A percentile compares a stretch with the other conserved stretches of the same genome.
phyloP scores from a whole-genome alignment of 2,329 filamentous ascomycete genomes.

The Ceratocystis harringtonii region DNA sequence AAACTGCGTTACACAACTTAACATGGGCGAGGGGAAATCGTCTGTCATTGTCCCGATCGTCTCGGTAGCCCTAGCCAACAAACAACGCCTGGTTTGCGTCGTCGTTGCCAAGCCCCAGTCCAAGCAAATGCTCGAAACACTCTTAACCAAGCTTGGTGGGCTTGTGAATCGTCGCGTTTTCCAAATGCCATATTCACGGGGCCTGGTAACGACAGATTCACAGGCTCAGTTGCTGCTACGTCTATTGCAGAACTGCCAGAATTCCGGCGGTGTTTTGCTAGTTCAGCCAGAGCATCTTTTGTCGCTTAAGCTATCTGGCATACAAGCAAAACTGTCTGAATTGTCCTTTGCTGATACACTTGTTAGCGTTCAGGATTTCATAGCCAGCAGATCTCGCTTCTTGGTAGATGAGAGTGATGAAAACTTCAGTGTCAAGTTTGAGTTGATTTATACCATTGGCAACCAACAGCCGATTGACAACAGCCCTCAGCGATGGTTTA shows the following conservation, averaged over 20 bases:
- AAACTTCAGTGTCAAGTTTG: conserved; percentile 44
- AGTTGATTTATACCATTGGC: conserved; percentile 49
- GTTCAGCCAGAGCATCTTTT: conserved; percentile 49
- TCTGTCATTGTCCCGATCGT: conserved; percentile 55
- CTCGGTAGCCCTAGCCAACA: conserved; percentile 37
- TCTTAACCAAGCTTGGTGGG: conserved; percentile 40
- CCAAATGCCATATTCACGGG: conserved; percentile 45
- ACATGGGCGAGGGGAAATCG: conserved; percentile 59
- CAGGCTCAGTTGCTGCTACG: conserved; percentile 25
- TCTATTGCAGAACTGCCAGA: conserved; percentile 34
- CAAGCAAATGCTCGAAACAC: conserved; percentile 43
- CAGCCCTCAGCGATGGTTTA: conserved; percentile 39
- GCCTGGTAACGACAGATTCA: conserved; percentile 12
- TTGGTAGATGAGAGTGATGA: conserved; percentile 53
- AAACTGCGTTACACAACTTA: conserved; percentile 48
- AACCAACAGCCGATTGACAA: conserved; percentile 35
- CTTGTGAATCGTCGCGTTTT: conserved; percentile 39
- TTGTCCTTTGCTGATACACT: conserved; percentile 20
- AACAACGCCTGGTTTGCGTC: conserved; percentile 36
- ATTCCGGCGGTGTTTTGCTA: conserved; percentile 38
- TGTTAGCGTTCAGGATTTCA: conserved; percentile 29
- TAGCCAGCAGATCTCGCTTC: conserved; percentile 34
- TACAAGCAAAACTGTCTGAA: conserved; percentile 28
- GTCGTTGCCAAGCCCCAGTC: conserved; percentile 47
- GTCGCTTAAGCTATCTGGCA: conserved; percentile 46